A percentile compares a stretch with the other conserved stretches of the same genome.
phyloP scores from a whole-genome alignment of 345 rosid genomes.

The Mallotus nudiflorus region DNA sequence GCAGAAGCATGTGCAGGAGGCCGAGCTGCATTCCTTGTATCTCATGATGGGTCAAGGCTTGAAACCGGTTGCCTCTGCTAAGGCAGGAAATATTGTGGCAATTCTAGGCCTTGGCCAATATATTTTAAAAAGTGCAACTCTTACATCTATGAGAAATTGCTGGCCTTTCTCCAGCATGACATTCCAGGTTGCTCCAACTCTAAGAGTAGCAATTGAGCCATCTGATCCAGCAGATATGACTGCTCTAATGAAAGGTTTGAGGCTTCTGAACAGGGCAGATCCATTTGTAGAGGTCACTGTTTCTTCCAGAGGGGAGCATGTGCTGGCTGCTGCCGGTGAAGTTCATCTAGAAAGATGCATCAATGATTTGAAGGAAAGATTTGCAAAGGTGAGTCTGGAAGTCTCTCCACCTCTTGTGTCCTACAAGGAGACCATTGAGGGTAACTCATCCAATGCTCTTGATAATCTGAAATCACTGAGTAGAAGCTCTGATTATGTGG shows the following conservation, averaged over 20 bases:
- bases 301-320: conserved; percentile 91
- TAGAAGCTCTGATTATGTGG: conserved; percentile 54
- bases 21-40: conserved; percentile 80
- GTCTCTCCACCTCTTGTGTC: conserved; percentile 93
- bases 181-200: conserved; percentile 88
- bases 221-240: conserved; percentile 86
- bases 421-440: conserved; percentile 84
- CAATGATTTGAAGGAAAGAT: conserved; percentile 88
- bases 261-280: conserved; percentile 87
- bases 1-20: conserved; percentile 85
- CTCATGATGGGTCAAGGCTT: conserved; percentile 98
- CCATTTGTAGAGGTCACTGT: conserved; percentile 89
- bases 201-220: conserved; percentile 91
- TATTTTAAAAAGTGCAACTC: conserved; percentile 88
- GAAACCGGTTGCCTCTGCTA: conserved; percentile 68
- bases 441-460: conserved; percentile 53
- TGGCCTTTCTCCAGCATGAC: conserved; percentile 97
- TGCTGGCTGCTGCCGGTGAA: conserved; percentile 94
- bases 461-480: conserved; percentile 62
- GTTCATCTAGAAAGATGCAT: conserved; percentile 93
- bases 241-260: conserved; percentile 76
- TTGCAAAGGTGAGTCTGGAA: conserved; percentile 79
- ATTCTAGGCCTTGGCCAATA: conserved; percentile 92
- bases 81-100: conserved; percentile 88
- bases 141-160: conserved; percentile 80